Base-by-base conservation (phyloP, 305 asterid species). In the Fraxinus xanthoxyloides region DNA sequence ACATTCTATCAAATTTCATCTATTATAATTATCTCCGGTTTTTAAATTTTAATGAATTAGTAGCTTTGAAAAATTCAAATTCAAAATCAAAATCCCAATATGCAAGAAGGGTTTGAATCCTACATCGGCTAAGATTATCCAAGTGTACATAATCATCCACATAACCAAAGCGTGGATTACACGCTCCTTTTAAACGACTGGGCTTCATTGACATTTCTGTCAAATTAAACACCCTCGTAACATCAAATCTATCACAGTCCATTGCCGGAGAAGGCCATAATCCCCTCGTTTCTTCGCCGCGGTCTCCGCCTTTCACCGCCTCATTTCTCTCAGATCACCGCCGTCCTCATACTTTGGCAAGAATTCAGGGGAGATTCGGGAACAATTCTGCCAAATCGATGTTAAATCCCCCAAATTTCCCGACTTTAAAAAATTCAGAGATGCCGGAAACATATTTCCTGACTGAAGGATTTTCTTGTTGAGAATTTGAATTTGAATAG, bases 291-390 rank as follows among this genome's bases (percentile, higher is more conserved):
- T 26, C 34, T 24, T 31, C 34, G 72, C n/a, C 72, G 72, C 34
- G 34, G 80, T 19, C 63, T 81, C 81, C 72, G 77, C 79, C 40
- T 85, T 61, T 10, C n/a, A 3, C 34, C 19, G 34, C 2, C 7
- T 87, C 80, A 54, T 77, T 80, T 65, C 31, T 38, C 78, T 78
- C 78, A 84, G 88, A 88, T 87, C 89, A 81, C 79, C 48, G n/a
- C 3, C 30, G n/a, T 32, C 84, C 35, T 35, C 54, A 75, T 56
- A 75, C 69, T 84, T 82, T 67, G 15, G 76, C 77, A 78, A 7
- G 59, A 83, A 79, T 85, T 75, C 73, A 35, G 78, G 86, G 83
- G 72, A 76, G 78, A 74, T 10, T 56, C 80, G 69, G 32, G 78
- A 76, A 13, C 32, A 77, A 82, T 84, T 87, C 61, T 35, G 80